Percentiles rank a stretch among this genome's conserved stretches.
Evolutionary conservation across 208 protist genomes (phyloP).

Genomic region (Trypanosoma brucei): DNA sequence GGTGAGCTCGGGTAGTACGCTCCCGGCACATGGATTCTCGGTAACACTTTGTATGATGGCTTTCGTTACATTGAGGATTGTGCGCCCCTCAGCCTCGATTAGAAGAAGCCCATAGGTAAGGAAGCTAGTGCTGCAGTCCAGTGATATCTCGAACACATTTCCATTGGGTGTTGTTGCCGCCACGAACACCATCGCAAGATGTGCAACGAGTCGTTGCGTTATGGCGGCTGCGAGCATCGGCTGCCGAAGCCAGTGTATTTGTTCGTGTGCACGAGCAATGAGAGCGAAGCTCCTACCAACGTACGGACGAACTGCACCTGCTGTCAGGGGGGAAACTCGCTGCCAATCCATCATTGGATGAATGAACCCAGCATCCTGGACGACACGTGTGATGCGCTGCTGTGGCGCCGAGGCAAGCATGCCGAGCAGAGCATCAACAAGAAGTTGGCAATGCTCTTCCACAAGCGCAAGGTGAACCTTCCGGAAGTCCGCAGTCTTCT

Average conservation of each 20-base stretch:
- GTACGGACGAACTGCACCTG: constrained; percentile 75
- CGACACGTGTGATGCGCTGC: constrained; percentile 66
- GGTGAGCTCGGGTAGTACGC: constrained; percentile 38
- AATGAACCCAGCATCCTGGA: constrained; percentile 59
- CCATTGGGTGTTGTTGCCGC: constrained; percentile 57
- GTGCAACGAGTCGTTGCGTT: constrained; percentile 69
- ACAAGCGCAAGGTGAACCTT: constrained; percentile 52
- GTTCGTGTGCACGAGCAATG: constrained; percentile 69
- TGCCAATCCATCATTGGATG: constrained; percentile 82
- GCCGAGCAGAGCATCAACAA: constrained; percentile 73
- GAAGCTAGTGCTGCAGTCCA: constrained; percentile 73
- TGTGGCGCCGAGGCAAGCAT: constrained; percentile 65
- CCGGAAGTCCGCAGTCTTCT: constrained; percentile 36
- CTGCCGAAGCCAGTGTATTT: constrained; percentile 64
- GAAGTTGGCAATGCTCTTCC: constrained; percentile 80
- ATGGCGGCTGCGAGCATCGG: constrained; percentile 64
- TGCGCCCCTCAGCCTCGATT: constrained; percentile 71
- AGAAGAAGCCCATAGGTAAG: constrained; percentile 59
- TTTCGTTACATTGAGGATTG: constrained; percentile 51
- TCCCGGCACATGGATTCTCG: constrained; percentile 15
- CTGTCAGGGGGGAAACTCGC: constrained; percentile 48
- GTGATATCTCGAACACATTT: constrained; percentile 77
- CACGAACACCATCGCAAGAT: constrained; percentile 62
- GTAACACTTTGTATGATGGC: constrained; percentile 36
- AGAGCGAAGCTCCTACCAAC: constrained; percentile 59